A percentile compares a stretch with the other conserved stretches of the same genome.
phyloP scores from a whole-genome alignment of 805 yeast species.

The Zygosaccharomyces gambellarensis region DNA sequence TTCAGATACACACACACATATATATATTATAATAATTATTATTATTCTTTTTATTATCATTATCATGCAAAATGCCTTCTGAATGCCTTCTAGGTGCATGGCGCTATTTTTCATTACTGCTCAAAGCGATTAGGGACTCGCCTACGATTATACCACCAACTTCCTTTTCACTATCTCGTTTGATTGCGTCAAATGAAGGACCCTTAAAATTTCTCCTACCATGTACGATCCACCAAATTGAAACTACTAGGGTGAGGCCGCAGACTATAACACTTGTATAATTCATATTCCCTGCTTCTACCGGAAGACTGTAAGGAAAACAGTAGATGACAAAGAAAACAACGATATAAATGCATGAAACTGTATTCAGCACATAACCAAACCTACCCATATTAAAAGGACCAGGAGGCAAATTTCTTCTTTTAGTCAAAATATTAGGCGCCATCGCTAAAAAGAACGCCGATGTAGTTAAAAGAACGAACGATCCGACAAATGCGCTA shows the following conservation, averaged over 20 bases:
- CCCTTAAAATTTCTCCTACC: constrained; percentile 3
- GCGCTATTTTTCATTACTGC: neutral
- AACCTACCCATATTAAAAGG: constrained; percentile 7
- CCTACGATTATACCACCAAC: neutral
- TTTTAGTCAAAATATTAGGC: constrained; percentile 4
- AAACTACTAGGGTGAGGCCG: constrained; percentile 5
- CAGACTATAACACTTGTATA: constrained; percentile 8
- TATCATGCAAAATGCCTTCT: neutral
- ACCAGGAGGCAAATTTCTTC: constrained; percentile 1
- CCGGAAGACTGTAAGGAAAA: constrained; percentile 8
- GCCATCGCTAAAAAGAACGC: constrained; percentile 5
- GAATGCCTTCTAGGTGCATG: neutral
- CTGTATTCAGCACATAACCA: constrained; percentile 8
- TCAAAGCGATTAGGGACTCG: neutral
- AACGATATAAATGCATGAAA: constrained; percentile 6
- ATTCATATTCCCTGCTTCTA: constrained; percentile 4
- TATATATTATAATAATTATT: neutral
- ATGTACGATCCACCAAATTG: constrained; percentile 10
- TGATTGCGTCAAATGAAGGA: neutral
- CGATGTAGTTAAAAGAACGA: constrained; percentile 5
- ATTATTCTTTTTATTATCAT: neutral
- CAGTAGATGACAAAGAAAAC: constrained; percentile 10
- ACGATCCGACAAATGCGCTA: constrained; percentile 9
- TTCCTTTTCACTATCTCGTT: neutral
- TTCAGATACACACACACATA: neutral